Base-by-base conservation (phyloP, 2,329 filamentous ascomycete genomes). In the Xylariaceae sp. region DNA sequence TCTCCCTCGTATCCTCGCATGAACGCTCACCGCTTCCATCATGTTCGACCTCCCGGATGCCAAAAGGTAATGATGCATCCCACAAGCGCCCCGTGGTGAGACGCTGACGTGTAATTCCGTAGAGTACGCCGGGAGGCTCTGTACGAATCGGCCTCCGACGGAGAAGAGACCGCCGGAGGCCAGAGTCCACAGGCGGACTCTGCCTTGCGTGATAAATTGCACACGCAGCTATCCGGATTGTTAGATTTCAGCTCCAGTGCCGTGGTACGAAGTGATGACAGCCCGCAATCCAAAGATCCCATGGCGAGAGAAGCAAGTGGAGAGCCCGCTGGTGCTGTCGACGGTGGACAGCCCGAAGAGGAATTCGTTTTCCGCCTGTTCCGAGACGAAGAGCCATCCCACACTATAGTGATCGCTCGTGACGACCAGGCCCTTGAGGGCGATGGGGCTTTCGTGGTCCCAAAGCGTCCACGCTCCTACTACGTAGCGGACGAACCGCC, bases 361-460 rank as follows among this genome's bases (percentile, higher is more conserved):
- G 60, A 66, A 30, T 78, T 76, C 43, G 63, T 68, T 34, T 80
- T 80, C 49, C 64, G 71, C 7, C 64, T 80, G 18, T 80, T 80
- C 50, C 65, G 66, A 40, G 60, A 61, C 28, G 56, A 66, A 13
- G 56, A 55, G 5, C 56, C 62, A 3, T 53, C 59, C 2, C 61
- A 64, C 32, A 77, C 68, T 37, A 64, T 80, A 13, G 54, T 76
- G 2, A 58, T 80, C 13, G 44, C 57, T 11, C 61, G 68, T 17
- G 55, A 58, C 2, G 59, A 53, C n/a, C 51, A 45, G 3, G 42
- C 47, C 3, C 60, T 61, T 6, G 52, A 60, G 10, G 57, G 52
- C 25, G 51, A 50, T 28, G 70, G 55, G 3, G 56, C 46, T n/a
- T 61, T 69, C 26, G 47, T 67, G 11, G 45, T 57, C 8, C 43